Percentiles rank a stretch among this genome's conserved stretches.
Conservation (phyloP, 257 asterid species). For the Thymus mandschuricus region DNA sequence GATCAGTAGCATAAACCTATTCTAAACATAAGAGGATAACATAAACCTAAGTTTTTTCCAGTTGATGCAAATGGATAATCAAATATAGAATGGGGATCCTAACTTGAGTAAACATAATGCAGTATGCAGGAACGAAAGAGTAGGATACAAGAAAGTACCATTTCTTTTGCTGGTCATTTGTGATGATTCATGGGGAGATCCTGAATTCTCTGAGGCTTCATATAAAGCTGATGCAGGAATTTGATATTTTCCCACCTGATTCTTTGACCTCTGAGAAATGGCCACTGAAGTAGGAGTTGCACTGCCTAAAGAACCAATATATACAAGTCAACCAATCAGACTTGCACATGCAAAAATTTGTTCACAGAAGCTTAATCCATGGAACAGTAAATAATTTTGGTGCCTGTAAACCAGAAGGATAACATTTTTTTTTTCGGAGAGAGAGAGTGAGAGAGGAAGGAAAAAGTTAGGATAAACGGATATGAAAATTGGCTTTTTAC, state of each 20-base stretch:
- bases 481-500: neutral
- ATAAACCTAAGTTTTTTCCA: no score
- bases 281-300: slow-evolving; percentile 39
- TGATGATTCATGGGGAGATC: slow-evolving; percentile 46
- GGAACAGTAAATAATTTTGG: slow-evolving; percentile 6
- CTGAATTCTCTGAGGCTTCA: slow-evolving; percentile 51
- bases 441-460: neutral
- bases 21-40: no score
- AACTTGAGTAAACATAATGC: no score
- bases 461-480: no score
- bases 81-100: no score
- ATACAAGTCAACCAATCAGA: slow-evolving; percentile 15
- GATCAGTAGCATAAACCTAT: no score
- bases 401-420: neutral
- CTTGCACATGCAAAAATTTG: slow-evolving; percentile 18
- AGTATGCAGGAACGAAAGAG: neutral
- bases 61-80: no score
- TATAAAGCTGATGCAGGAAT: slow-evolving; percentile 79
- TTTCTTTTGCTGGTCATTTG: slow-evolving; percentile 47
- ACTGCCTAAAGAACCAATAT: slow-evolving; percentile 40
- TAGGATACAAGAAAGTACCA: slow-evolving; percentile 47
- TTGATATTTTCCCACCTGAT: slow-evolving; percentile 60
- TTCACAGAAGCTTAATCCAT: neutral
- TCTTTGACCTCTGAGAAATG: slow-evolving; percentile 57
- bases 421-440: no score